phyloP scores from a whole-genome alignment of 2,329 filamentous ascomycete species.

The Cladosporium sp. region DNA sequence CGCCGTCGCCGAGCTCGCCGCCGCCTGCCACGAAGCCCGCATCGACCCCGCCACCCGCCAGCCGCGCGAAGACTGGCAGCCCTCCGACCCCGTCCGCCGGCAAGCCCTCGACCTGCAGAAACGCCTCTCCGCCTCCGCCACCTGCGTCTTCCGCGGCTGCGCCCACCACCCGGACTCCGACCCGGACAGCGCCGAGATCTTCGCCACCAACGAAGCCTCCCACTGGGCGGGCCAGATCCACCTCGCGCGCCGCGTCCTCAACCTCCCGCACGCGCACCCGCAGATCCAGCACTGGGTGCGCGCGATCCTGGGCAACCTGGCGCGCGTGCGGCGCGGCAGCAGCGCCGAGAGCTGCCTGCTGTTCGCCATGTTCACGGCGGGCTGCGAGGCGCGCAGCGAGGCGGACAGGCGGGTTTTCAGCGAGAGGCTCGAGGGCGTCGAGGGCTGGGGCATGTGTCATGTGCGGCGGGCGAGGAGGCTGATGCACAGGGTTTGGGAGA shows the following conservation, averaged over 20 bases:
- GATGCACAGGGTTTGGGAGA: conserved; percentile 65
- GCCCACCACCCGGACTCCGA: conserved; percentile 40
- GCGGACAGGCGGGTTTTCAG: conserved; percentile 55
- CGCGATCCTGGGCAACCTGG: conserved; percentile 57
- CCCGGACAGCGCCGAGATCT: conserved; percentile 58
- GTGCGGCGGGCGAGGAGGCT: conserved; percentile 54
- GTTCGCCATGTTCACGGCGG: conserved; percentile 78
- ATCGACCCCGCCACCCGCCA: conserved; percentile 47
- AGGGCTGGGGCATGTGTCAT: conserved; percentile 71
- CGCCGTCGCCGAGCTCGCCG: conserved; percentile 64
- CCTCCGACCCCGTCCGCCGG: conserved; percentile 47
- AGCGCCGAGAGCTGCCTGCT: conserved; percentile 68
- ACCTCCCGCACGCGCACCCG: conserved; percentile 49
- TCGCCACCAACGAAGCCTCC: conserved; percentile 69
- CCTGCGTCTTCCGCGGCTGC: conserved; percentile 38
- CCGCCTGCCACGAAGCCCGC: conserved; percentile 60
- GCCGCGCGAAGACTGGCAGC: conserved; percentile 52
- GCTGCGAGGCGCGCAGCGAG: conserved; percentile 60
- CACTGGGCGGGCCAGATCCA: conserved; percentile 75
- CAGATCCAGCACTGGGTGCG: conserved; percentile 59
- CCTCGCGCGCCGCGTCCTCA: conserved; percentile 65
- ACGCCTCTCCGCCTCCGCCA: conserved; percentile 53
- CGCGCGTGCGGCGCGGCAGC: conserved; percentile 57
- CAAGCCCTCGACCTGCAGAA: conserved; percentile 55
- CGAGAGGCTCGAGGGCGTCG: conserved; percentile 59